phyloP scores from a whole-genome alignment of 352 stramenopile genomes.

The Globisporangium cylindrosporum region DNA sequence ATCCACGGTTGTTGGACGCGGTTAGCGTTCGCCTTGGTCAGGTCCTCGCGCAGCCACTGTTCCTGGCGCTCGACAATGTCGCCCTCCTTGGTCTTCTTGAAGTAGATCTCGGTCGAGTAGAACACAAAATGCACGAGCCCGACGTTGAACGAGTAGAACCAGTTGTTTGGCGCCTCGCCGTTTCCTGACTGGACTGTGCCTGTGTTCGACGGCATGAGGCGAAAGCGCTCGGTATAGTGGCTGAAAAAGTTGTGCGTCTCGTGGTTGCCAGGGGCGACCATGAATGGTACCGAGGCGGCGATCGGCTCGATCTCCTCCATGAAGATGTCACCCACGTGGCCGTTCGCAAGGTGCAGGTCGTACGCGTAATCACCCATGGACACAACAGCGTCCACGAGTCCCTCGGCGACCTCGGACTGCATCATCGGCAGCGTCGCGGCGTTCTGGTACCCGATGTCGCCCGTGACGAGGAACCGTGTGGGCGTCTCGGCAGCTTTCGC shows the following conservation, averaged over 20 bases:
- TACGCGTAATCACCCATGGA: constrained; percentile 90
- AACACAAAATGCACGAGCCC: constrained; percentile 86
- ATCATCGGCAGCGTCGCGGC: constrained; percentile 86
- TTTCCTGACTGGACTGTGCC: constrained; percentile 48
- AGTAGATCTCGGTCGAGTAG: constrained; percentile 89
- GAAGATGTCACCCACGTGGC: constrained; percentile 86
- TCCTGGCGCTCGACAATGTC: constrained; percentile 59
- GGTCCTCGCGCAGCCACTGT: constrained; percentile 61
- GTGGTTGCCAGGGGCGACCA: constrained; percentile 91
- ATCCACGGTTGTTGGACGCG: constrained; percentile 71
- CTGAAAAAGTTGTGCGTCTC: constrained; percentile 82
- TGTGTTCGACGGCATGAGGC: constrained; percentile 77
- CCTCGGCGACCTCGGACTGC: constrained; percentile 80
- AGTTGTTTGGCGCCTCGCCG: constrained; percentile 80
- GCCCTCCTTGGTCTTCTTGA: constrained; percentile 56
- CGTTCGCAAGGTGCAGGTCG: constrained; percentile 78
- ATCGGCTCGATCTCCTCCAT: constrained; percentile 90
- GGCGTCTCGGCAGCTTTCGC: constrained; percentile 25
- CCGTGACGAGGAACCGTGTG: constrained; percentile 75
- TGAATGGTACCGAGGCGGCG: constrained; percentile 80
- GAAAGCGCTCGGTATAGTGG: constrained; percentile 87
- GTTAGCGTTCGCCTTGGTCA: constrained; percentile 60
- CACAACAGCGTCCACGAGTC: constrained; percentile 72
- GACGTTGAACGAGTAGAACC: constrained; percentile 88
- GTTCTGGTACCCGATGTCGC: constrained; percentile 89